Base-by-base conservation (phyloP, 768 basidiomycete genomes). In the Xerocomellus intermedius region DNA sequence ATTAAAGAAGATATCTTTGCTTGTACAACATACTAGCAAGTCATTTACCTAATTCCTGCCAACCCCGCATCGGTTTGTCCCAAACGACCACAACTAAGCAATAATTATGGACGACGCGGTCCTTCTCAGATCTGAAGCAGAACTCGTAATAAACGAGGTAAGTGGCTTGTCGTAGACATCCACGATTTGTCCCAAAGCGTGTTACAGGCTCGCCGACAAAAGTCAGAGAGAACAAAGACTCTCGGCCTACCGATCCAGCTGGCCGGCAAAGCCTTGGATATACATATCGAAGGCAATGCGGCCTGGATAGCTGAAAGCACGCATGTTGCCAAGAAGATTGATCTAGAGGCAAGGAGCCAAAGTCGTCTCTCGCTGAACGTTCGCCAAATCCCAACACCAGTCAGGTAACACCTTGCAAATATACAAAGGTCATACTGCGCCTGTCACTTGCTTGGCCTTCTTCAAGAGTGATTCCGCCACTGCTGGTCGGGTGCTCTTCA, bases 301-400 rank as follows among this genome's bases (percentile, higher is more conserved):
- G 92, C 84, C 0, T 98, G 91, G 91, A 85, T 92, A 42, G 94
- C 90, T 22, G 95, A 94, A 68, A 95, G 88, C 64, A 87, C 91
- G 0, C 82, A 85, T 52, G 78, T 86, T 7, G 80, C 85, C 16
- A 80, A 87, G 56, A 86, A 86, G 64, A 67, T 94, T 38, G 84
- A 92, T 64, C 71, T 98, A 17, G 81, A 91, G 79, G 96, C 93
- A 67, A 65, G 65, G 35, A 32, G 14, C 42, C 32, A 0, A 48
- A 22, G 16, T 60, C 22, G 46, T 56, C 39, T 62, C 44, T 48
- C 22, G 47, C 42, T 51, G 48, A 41, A 43, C 41, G 36, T 22
- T 50, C 41, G 48, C 47, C 50, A 13, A 68, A 50, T 39, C 41
- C 58, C 50, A 47, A 36, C 64, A 50, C 42, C 61, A 98, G 95